Base-by-base conservation (phyloP, 73 alveolate genomes). In the Paraurostyla sp. region DNA sequence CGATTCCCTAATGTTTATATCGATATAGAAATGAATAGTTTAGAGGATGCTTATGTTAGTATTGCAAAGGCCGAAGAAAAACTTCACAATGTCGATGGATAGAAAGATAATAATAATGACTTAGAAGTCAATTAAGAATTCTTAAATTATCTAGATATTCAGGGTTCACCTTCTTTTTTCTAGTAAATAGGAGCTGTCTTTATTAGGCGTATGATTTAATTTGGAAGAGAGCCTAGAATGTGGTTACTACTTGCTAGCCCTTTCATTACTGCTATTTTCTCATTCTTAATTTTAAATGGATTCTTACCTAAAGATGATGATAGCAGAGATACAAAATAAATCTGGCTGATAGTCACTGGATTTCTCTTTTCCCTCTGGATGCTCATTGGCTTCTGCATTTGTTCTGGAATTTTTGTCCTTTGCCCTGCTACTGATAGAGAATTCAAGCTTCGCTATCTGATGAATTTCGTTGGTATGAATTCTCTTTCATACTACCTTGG, bases 1-100 rank as follows among this genome's bases (percentile, higher is more conserved):
- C 18, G 41, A 1, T 56, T 40, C 71, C 83, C 82, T 22, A 23
- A 3, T 51, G 71, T 57, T 22, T 58, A 81, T 27, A 33, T 69
- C 45, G 82, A 85, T 36, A 85, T 85, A 11, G 87, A 85, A 85
- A 32, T 71, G 76, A 65, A 71, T 60, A 49, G 83, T 50, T 56
- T 85, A 0, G 93, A 85, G 36, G 93, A 85, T 71, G 93, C 93
- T 2, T 85, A 85, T 38, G 57, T 85, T 22, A 85, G 80, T 71
- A 65, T 85, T 49, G 81, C 88, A 16, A 85, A 71, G 41, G 85
- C 57, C 9, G 93, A 85, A 71, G 93, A 85, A 18, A 71, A 76
- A 59, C 83, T 81, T 2, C 91, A 56, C 49, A 48, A 73, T 48
- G 38, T 18, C 32, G 71, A 73, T 45, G 71, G 71, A 16, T 22